Evolutionary conservation across 148 eudicot genomes (phyloP).

Genomic region (Arbutus unedo): DNA sequence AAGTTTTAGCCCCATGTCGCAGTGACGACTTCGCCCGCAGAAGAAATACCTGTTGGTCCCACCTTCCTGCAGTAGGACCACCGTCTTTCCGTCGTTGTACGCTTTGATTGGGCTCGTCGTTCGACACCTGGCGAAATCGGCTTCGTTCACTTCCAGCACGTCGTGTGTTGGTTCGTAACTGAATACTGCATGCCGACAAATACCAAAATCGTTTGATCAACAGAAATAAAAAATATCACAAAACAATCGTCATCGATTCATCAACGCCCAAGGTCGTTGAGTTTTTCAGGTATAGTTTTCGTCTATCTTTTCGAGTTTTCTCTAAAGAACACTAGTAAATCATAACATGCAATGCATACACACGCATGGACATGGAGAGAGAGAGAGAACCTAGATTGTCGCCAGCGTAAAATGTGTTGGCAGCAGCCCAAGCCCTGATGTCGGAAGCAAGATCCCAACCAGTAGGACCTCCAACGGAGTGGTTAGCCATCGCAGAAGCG

Average conservation of each 20-base stretch:
- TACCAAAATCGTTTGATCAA: neutral
- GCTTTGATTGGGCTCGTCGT: conserved; percentile 1
- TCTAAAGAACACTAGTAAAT: too few relatives aligned
- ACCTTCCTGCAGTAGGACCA: neutral
- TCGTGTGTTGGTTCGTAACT: conserved; percentile 3
- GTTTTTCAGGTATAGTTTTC: too few relatives aligned
- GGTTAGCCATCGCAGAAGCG: conserved; percentile 6
- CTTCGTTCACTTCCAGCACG: conserved; percentile 9
- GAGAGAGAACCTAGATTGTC: conserved; percentile 13
- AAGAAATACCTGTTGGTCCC: neutral
- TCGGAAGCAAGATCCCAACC: conserved; percentile 12
- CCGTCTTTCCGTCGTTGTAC: neutral
- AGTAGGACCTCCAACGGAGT: conserved; percentile 15
- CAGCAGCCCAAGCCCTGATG: conserved; percentile 13
- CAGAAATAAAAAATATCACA: neutral
- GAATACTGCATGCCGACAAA: neutral
- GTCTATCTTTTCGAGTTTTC: too few relatives aligned
- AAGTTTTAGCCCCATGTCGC: conserved; percentile 2
- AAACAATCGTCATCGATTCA: too few relatives aligned
- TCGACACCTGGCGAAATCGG: neutral
- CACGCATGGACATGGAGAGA: too few relatives aligned
- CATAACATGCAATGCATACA: too few relatives aligned
- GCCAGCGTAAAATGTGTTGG: conserved; percentile 10
- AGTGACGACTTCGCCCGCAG: conserved; percentile 5
- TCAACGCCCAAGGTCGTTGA: too few relatives aligned